Conservation (phyloP, 495 filamentous ascomycete genomes). For the Lophiotrema nucula region DNA sequence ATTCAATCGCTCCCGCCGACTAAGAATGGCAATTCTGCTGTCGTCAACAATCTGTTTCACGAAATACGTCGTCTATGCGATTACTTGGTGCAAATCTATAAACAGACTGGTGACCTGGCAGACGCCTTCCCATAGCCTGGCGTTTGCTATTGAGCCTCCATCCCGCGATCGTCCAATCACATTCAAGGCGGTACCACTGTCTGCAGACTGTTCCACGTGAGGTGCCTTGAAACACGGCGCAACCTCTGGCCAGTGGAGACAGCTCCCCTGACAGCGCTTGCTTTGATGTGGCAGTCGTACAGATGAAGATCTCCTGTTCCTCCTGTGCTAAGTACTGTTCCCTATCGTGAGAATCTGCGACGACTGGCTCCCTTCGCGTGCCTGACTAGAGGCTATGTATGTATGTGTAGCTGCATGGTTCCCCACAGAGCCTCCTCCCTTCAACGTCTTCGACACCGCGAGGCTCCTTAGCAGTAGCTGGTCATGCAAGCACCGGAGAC, state of each 20-base stretch:
- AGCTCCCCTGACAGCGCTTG: neutral
- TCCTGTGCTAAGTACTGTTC: neutral
- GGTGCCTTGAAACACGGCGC: neutral
- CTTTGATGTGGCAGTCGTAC: neutral
- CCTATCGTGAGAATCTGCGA: neutral
- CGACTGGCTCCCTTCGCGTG: neutral
- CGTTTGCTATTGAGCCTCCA: neutral
- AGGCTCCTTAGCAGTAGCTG: too few species aligned
- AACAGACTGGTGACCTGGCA: too few species aligned
- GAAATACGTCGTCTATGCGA: too few species aligned
- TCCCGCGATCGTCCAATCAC: neutral
- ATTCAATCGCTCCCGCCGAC: too few species aligned
- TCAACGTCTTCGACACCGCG: too few species aligned
- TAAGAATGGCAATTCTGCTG: too few species aligned
- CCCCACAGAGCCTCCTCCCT: too few species aligned
- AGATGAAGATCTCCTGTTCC: neutral
- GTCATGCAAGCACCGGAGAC: too few species aligned
- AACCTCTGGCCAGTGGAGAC: neutral
- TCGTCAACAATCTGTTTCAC: too few species aligned
- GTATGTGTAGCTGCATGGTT: too few species aligned
- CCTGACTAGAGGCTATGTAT: neutral
- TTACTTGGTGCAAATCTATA: too few species aligned
- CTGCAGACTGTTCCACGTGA: slow-evolving; percentile 4
- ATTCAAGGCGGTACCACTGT: neutral
- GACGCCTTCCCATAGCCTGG: neutral